Base-by-base conservation (phyloP, 1,284 basidiomycete species). In the Pascua guehoae region DNA sequence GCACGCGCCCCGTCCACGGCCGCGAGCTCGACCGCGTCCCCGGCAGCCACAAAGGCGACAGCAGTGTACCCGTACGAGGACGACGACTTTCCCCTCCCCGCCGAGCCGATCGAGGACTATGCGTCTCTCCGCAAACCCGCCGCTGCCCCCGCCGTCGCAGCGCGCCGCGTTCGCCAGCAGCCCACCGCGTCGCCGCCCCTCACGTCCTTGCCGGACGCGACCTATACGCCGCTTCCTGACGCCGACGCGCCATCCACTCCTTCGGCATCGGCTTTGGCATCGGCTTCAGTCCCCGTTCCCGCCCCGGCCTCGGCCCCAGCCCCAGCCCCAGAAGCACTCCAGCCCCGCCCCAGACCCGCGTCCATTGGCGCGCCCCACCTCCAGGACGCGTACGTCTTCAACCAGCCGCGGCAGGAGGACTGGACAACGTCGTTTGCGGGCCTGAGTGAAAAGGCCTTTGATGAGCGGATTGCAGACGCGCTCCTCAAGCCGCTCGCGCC, bases 401-500 rank as follows among this genome's bases (percentile, higher is more conserved):
- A 14, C 10, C 52, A 53, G 37, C 15, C 48, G 45, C 43, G 48
- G 12, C 48, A 39, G 0, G 44, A 51, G 17, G 91, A 96, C 73
- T 98, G 95, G 95, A 88, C 88, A 1, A 88, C 84, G 64, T 89
- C 86, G 67, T 98, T 93, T 72, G 80, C 85, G 56, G 95, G 95
- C 0, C 79, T 98, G 43, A 89, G 88, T 9, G 77, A 81, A 4
- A 80, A 86, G 70, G 87, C 93, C 1, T 98, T 98, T 74, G 71
- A 85, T 5, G 85, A 83, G 63, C 88, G 96, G 57, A 82, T 85
- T 49, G 82, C 88, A 0, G 85, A 90, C 1, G 75, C 89, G 2
- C 78, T 98, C 32, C 80, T 89, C 68, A 83, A 86, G 9, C 88
- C 91, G 4, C 69, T 98, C 18, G 84, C 89, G 50, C 82, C 86